Evolutionary conservation across 208 protist species (phyloP).

Genomic region (Crithidia sp.): DNA sequence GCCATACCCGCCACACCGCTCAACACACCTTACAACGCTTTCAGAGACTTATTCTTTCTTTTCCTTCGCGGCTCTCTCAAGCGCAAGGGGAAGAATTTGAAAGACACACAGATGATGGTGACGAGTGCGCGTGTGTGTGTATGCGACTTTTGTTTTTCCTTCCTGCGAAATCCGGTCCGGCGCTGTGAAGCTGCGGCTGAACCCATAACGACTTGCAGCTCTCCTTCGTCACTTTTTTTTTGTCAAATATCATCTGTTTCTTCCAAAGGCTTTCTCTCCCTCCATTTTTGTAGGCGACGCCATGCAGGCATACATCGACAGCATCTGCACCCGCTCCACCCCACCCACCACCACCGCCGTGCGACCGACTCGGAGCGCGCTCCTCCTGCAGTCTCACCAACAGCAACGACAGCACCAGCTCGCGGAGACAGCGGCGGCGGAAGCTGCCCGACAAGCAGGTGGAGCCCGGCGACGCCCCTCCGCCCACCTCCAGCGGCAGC

Average conservation of each 20-base stretch:
- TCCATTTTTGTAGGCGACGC: background rate
- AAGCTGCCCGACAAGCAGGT: background rate
- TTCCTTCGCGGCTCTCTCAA: too few relatives aligned
- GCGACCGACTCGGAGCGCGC: constrained; percentile 22
- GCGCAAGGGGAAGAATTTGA: too few relatives aligned
- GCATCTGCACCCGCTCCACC: constrained; percentile 26
- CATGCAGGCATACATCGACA: constrained; percentile 39
- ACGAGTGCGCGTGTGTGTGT: too few relatives aligned
- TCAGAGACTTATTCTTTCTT: too few relatives aligned
- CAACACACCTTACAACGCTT: too few relatives aligned
- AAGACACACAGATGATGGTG: too few relatives aligned
- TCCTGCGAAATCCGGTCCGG: too few relatives aligned
- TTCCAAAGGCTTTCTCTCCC: background rate
- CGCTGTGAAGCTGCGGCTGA: too few relatives aligned
- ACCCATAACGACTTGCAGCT: too few relatives aligned
- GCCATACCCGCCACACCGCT: too few relatives aligned
- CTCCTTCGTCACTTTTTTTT: background rate
- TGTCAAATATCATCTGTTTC: background rate
- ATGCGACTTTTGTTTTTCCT: too few relatives aligned
- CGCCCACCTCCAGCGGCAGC: background rate
- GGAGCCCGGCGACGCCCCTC: background rate
- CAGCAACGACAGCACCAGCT: background rate
- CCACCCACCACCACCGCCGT: constrained; percentile 19
- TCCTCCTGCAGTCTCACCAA: constrained; percentile 22
- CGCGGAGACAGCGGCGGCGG: background rate